A percentile compares a stretch with the other conserved stretches of the same genome.
Conservation (phyloP, 495 filamentous ascomycete genomes). For the Rostrohypoxylon terebratum region DNA sequence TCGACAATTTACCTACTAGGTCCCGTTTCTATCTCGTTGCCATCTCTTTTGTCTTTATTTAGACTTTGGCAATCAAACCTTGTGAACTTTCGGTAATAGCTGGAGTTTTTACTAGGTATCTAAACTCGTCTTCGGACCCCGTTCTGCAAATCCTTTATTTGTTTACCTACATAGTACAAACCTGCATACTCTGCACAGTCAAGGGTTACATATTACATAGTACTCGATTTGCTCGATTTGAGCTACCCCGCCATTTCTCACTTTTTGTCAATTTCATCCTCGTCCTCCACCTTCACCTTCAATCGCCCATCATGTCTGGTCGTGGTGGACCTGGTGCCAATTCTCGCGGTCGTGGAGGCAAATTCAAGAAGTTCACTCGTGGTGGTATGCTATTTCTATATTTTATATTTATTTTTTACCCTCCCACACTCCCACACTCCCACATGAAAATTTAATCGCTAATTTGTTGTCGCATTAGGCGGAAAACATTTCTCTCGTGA, state of each 20-base stretch:
- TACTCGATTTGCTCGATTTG: too few species aligned
- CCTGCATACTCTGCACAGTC: neutral
- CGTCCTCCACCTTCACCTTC: conserved; percentile 24
- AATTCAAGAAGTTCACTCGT: conserved; percentile 91
- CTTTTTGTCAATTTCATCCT: conserved; percentile 25
- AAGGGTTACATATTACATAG: neutral
- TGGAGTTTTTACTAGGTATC: neutral
- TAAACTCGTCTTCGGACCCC: neutral
- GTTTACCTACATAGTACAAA: neutral
- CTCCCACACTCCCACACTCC: too few species aligned
- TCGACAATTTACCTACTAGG: neutral
- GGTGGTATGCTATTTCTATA: conserved; percentile 73
- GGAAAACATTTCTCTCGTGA: conserved; percentile 95
- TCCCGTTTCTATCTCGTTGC: conserved; percentile 4
- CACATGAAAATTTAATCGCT: conserved; percentile 4
- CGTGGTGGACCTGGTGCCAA: conserved; percentile 63
- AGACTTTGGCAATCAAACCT: neutral
- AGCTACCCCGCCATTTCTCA: conserved; percentile 36
- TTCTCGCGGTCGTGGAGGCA: conserved; percentile 83
- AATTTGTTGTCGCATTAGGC: conserved; percentile 62
- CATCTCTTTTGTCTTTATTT: conserved; percentile 13
- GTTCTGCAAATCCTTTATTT: neutral
- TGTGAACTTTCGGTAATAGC: too few species aligned
- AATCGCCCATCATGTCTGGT: conserved; percentile 67
- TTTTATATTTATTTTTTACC: neutral